Percentiles rank a stretch among this genome's conserved stretches.
Evolutionary conservation across 192 early-diverging fungal genomes (phyloP).

Genomic region (Umbelopsis sp.): DNA sequence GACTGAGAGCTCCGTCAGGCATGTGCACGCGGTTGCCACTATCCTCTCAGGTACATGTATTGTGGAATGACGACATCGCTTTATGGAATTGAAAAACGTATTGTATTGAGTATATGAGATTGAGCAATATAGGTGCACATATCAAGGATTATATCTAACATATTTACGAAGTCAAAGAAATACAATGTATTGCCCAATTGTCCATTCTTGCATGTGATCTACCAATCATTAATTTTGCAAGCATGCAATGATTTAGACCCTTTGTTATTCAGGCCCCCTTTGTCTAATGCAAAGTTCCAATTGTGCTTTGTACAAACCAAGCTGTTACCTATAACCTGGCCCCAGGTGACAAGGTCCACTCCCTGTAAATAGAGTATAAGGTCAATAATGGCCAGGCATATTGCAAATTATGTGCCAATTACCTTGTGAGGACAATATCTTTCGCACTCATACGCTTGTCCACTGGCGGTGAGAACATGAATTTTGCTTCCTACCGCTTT

Average conservation of each 20-base stretch:
- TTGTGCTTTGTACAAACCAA: conserved; percentile 56
- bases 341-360: conserved; percentile 43
- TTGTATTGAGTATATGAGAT: too few species aligned
- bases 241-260: conserved; percentile 12
- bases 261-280: neutral
- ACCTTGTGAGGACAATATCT: conserved; percentile 59
- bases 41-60: too few species aligned
- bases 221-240: conserved; percentile 20
- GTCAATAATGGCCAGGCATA: neutral
- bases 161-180: too few species aligned
- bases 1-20: too few species aligned
- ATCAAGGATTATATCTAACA: too few species aligned
- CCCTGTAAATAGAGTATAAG: conserved; percentile 1
- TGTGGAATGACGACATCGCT: too few species aligned
- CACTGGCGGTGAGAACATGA: conserved; percentile 44
- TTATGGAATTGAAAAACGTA: too few species aligned
- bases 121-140: too few species aligned
- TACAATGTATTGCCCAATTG: too few species aligned
- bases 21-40: too few species aligned
- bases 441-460: conserved; percentile 53
- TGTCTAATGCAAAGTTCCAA: conserved; percentile 41
- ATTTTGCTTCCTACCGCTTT: conserved; percentile 39
- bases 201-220: neutral
- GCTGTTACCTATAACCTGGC: conserved; percentile 53
- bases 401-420: neutral